Evolutionary conservation across 164 flowering plant genomes (phyloP), one percentile per base, ranked within the genome.

Genomic region (Vitis rupestris): DNA sequence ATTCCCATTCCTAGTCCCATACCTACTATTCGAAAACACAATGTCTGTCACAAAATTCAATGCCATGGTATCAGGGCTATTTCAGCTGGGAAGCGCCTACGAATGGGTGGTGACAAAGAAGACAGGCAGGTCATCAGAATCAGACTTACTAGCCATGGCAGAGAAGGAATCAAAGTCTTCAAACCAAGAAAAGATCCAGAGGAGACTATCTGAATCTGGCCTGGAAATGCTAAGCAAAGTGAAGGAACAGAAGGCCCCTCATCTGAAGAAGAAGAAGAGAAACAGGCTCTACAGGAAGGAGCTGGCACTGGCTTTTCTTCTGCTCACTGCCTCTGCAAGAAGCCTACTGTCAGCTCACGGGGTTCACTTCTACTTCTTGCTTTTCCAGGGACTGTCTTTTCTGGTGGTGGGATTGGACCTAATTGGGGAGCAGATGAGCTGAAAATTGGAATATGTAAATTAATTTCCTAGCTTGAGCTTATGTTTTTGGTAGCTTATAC

Each of bases 61-160:
- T 54, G 93, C 94, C 63, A 89, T 89, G 94, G 70, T 89, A 2
- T 87, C 94, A 0, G 94, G 94, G 8, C 76, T 90, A 3, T 90
- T 90, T 49, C 90, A 88, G 75, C 79, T 90, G 9, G 89, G 90
- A 14, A 86, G 90, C 30, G 70, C 94, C 10, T 86, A 90, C 61
- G 94, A 90, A 68, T 90, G 94, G 94, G 87, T 86, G 0, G 94
- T 89, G 52, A 89, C 94, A 1, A 89, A 89, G 70, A 89, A 89
- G 73, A 83, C 86, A 11, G 94, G 94, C 8, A 71, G 94, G 60
- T 76, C 90, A 64, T 89, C 94, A 0, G 92, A 89, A 55, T 81
- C 88, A 9, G 94, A 89, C 64, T 65, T 87, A 10, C 47, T 86
- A 48, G 84, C 87, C n/a, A 63, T 81, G 9, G 88, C 85, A 0